Evolutionary conservation across 495 filamentous ascomycete genomes (phyloP).

Genomic region (Xylaria acuta): DNA sequence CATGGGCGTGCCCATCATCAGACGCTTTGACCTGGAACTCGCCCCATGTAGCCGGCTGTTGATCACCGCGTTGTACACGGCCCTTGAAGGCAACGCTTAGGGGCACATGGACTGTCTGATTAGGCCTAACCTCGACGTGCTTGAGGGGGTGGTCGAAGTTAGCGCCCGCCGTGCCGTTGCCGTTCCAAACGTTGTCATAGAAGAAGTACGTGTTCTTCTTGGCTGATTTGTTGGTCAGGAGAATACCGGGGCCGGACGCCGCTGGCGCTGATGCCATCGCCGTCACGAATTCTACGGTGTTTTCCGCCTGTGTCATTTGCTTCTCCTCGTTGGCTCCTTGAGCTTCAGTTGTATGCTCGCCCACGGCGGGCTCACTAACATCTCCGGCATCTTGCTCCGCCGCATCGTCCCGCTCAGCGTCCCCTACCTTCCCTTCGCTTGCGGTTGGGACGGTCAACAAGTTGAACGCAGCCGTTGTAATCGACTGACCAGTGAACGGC

Average conservation of each 20-base stretch:
- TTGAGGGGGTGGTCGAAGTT: slow-evolving; percentile 53
- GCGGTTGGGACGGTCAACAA: background rate
- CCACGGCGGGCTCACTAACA: background rate
- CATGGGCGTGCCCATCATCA: slow-evolving; percentile 49
- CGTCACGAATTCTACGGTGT: background rate
- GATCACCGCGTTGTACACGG: slow-evolving; percentile 50
- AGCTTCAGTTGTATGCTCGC: background rate
- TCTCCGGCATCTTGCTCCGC: background rate
- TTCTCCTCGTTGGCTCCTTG: background rate
- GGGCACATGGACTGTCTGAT: slow-evolving; percentile 39
- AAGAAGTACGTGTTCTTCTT: slow-evolving; percentile 43
- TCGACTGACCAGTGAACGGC: slow-evolving; percentile 25
- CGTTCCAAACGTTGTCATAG: slow-evolving; percentile 53
- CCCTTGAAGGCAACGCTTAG: slow-evolving; percentile 48
- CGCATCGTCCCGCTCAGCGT: background rate
- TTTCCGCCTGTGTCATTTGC: background rate
- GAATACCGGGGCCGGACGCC: slow-evolving; percentile 42
- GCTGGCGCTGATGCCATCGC: slow-evolving; percentile 15
- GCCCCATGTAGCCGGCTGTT: slow-evolving; percentile 49
- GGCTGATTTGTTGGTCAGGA: slow-evolving; percentile 42
- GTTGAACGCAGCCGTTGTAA: slow-evolving; percentile 14
- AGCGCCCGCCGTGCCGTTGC: slow-evolving; percentile 48
- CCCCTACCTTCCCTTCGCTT: background rate
- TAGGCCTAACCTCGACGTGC: slow-evolving; percentile 40
- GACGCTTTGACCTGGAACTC: slow-evolving; percentile 51